Conservation (phyloP, 768 basidiomycete genomes). For the Russula griseocarnosa region DNA sequence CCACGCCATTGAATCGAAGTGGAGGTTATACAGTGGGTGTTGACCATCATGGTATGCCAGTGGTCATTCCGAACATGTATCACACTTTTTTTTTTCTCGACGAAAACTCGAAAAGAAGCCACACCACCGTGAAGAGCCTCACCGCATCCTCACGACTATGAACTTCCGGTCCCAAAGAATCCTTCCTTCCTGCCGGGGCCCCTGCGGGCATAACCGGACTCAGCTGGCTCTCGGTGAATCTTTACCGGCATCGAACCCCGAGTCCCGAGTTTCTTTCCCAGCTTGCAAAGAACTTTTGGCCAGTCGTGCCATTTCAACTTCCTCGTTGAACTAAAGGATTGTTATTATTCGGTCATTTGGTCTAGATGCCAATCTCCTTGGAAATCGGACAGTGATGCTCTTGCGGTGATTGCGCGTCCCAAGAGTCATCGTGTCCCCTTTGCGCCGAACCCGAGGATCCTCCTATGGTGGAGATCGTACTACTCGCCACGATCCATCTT, state of each 20-base stretch:
- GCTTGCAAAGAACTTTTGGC: not conserved
- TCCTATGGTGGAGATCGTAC: constrained; percentile 14
- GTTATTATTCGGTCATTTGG: not conserved
- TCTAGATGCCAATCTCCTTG: constrained; percentile 20
- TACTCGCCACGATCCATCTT: constrained; percentile 5
- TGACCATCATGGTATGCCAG: not conserved
- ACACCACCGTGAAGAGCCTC: constrained; percentile 2
- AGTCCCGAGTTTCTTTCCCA: constrained; percentile 1
- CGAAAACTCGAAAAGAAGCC: constrained; percentile 8
- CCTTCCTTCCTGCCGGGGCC: not conserved
- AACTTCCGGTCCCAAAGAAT: not conserved
- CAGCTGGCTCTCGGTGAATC: not conserved
- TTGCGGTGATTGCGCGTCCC: constrained; percentile 19
- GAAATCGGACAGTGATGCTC: constrained; percentile 22
- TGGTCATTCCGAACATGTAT: not conserved
- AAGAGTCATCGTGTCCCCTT: not conserved
- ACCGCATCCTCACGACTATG: not conserved
- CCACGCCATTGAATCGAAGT: not conserved
- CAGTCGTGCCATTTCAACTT: constrained; percentile 7
- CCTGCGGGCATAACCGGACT: no score
- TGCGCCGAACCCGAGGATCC: constrained; percentile 18
- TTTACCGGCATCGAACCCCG: not conserved
- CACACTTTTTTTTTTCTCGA: not conserved
- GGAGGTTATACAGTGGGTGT: not conserved
- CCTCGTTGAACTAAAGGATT: constrained; percentile 7